Conservation (phyloP, 106 monocot genomes). For the Dioscorea zingiberensis region DNA sequence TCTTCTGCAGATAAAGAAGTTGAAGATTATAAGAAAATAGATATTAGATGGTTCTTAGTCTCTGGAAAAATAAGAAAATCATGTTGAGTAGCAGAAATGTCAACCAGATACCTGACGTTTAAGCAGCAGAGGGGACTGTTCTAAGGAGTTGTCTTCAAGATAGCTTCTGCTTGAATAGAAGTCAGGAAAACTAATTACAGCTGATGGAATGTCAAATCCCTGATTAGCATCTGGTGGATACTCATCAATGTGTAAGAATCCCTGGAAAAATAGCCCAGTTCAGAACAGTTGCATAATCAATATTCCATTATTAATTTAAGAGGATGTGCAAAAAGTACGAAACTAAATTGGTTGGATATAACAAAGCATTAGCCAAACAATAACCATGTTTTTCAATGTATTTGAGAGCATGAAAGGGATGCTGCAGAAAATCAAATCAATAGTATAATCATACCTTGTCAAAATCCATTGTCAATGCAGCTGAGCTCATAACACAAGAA, state of each 20-base stretch:
- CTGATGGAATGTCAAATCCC: constrained; percentile 97
- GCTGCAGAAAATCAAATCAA: too few relatives aligned
- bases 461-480: constrained; percentile 71
- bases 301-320: too few relatives aligned
- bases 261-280: constrained; percentile 32
- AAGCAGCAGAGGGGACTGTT: constrained; percentile 38
- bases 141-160: constrained; percentile 16
- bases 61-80: background rate
- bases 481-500: constrained; percentile 61
- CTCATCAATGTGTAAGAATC: constrained; percentile 94
- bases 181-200: constrained; percentile 74
- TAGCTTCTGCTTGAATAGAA: constrained; percentile 50
- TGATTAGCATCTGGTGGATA: constrained; percentile 99
- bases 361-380: too few relatives aligned
- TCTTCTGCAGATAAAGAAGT: constrained; percentile 42
- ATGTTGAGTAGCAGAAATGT: background rate
- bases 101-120: constrained; percentile 50
- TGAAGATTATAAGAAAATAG: background rate
- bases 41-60: too few relatives aligned
- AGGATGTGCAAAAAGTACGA: too few relatives aligned
- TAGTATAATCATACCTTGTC: constrained; percentile 72
- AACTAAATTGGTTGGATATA: too few relatives aligned
- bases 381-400: too few relatives aligned
- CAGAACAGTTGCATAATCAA: too few relatives aligned
- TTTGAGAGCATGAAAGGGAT: too few relatives aligned